Evolutionary conservation across 176 grass and related monocot species (phyloP).

Genomic region (Coix lacrymajobi): DNA sequence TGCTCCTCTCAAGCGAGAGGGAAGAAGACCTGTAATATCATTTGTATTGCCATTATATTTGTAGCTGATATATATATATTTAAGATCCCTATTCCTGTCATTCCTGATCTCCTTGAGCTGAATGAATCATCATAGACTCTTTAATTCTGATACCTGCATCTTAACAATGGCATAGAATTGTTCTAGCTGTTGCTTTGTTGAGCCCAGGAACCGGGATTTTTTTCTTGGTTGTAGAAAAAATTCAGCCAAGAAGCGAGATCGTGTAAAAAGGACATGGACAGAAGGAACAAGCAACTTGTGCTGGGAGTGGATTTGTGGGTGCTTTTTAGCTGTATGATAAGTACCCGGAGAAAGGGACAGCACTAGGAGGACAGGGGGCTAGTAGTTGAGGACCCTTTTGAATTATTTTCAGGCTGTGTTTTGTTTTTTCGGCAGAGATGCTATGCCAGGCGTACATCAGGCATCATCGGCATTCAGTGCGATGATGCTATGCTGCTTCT

Average conservation of each 20-base stretch:
- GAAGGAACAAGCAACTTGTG: slow-evolving; percentile 44
- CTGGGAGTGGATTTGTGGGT: slow-evolving; percentile 34
- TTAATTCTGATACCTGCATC: not conserved
- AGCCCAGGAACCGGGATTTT: not conserved
- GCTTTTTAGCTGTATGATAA: slow-evolving; percentile 49
- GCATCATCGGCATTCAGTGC: slow-evolving; percentile 28
- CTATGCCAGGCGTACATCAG: slow-evolving; percentile 14
- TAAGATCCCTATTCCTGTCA: slow-evolving; percentile 24
- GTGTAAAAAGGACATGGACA: slow-evolving; percentile 29
- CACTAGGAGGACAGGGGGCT: not conserved
- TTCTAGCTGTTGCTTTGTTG: not conserved
- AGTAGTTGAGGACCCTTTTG: not conserved
- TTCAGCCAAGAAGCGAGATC: not conserved
- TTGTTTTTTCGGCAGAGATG: not conserved
- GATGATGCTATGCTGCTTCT: slow-evolving; percentile 4
- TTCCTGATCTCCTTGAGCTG: not conserved
- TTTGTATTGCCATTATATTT: slow-evolving; percentile 47
- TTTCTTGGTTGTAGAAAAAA: not conserved
- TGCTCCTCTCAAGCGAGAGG: slow-evolving; percentile 21
- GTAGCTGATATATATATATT: slow-evolving; percentile 35
- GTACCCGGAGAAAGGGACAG: slow-evolving; percentile 28
- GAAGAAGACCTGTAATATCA: slow-evolving; percentile 50
- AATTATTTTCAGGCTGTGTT: not conserved
- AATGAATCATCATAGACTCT: not conserved
- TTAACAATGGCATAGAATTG: not conserved